Evolutionary conservation across 225 moss, liverwort and hornwort species (phyloP).

Genomic region (Thuidium tamariscinum): DNA sequence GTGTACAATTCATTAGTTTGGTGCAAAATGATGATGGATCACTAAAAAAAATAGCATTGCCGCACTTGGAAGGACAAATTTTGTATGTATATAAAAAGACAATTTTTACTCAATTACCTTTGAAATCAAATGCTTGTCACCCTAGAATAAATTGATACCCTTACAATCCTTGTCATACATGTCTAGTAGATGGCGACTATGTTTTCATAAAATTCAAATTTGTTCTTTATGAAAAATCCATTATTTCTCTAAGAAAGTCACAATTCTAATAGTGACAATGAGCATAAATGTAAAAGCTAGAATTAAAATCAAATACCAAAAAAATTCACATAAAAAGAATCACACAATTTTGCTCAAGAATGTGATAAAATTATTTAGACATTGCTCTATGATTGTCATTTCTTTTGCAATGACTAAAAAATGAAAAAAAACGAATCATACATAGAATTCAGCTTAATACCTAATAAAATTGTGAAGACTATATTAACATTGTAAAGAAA

Average conservation of each 20-base stretch:
- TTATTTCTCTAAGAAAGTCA: background rate
- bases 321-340: too few relatives aligned
- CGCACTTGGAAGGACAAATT: background rate
- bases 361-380: too few relatives aligned
- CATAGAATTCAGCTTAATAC: background rate
- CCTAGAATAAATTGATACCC: background rate
- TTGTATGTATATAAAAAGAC: fast-evolving
- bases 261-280: background rate
- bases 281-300: too few relatives aligned
- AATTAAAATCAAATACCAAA: too few relatives aligned
- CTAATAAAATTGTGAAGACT: background rate
- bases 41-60: too few relatives aligned
- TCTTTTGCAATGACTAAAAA: background rate
- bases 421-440: fast-evolving
- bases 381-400: background rate
- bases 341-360: too few relatives aligned
- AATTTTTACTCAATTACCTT: too few relatives aligned
- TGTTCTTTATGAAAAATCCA: background rate
- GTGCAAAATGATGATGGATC: too few relatives aligned
- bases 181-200: background rate
- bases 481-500: background rate
- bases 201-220: background rate
- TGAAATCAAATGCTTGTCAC: too few relatives aligned
- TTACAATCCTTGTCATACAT: background rate
- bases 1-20: too few relatives aligned